Percentiles rank a stretch among this genome's conserved stretches.
Evolutionary conservation across 163 green algal genomes (phyloP).

Genomic region (Scenedesmus sp.): DNA sequence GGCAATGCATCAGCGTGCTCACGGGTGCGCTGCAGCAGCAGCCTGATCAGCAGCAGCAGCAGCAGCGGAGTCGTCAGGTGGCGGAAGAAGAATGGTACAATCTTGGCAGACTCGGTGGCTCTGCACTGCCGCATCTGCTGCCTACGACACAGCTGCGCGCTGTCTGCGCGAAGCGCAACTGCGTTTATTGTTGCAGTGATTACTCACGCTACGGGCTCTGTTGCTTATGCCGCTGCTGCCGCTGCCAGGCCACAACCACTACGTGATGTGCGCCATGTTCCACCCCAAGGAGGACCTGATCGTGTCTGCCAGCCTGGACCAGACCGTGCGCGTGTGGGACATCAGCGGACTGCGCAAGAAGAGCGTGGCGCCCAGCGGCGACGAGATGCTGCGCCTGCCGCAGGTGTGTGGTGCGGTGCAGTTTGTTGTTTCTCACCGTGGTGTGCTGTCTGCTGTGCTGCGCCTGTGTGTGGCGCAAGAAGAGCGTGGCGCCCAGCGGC

Average conservation of each 20-base stretch:
- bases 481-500: conserved; percentile 86
- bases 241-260: conserved; percentile 97
- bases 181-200: no score
- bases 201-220: no score
- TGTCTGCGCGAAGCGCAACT: no score
- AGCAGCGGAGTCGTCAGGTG: no score
- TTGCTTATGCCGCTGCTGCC: not conserved
- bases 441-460: not conserved
- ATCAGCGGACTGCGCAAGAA: conserved; percentile 98
- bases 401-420: conserved; percentile 71
- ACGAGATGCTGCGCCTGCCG: conserved; percentile 88
- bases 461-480: conserved; percentile 85
- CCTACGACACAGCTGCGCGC: no score
- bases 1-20: no score
- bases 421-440: not conserved
- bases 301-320: conserved; percentile 94
- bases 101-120: no score
- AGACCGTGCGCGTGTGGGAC: conserved; percentile 99
- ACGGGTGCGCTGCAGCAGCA: no score
- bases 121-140: no score
- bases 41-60: no score
- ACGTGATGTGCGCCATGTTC: conserved; percentile 99
- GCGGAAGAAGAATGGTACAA: no score
- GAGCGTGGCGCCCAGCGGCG: conserved; percentile 86
- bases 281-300: conserved; percentile 99